These are phyloP conservation scores for Euphorbia pulcherrima DNA, from an alignment of 345 rosid genomes.

Conservation along the genomic window DNA sequence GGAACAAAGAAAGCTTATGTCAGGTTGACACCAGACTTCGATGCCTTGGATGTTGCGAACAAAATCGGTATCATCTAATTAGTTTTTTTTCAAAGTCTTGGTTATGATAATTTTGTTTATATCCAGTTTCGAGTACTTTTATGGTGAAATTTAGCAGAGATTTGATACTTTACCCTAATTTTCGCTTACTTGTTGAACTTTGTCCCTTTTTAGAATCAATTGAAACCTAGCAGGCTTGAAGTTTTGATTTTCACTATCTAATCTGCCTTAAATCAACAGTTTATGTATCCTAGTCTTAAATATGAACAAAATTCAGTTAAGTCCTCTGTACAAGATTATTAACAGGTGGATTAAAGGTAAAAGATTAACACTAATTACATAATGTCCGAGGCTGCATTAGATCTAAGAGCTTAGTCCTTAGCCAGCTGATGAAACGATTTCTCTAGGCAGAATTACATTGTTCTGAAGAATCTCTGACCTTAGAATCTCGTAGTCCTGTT, in stretches of 20 bases:
- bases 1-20: conserved; percentile 94
- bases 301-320: too few species aligned
- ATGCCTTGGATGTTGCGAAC: conserved; percentile 96
- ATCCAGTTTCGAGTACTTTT: conserved; percentile 11
- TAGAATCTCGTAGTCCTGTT: conserved; percentile 1
- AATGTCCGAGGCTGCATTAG: too few species aligned
- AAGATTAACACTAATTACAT: too few species aligned
- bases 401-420: too few species aligned
- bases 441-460: background rate
- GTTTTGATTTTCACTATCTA: background rate
- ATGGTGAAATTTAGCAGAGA: background rate
- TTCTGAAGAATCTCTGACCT: conserved; percentile 13
- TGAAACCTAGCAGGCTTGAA: background rate
- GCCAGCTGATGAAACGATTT: background rate
- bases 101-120: background rate
- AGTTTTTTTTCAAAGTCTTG: background rate
- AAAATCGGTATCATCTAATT: conserved; percentile 82
- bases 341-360: too few species aligned
- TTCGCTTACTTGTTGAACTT: conserved; percentile 7
- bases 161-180: conserved; percentile 6
- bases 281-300: background rate
- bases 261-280: background rate
- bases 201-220: background rate
- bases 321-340: too few species aligned
- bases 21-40: conserved; percentile 83